Evolutionary conservation across 805 yeast genomes (phyloP), one percentile per base, ranked within the genome.

Genomic region (Lachancea thermotolerans): DNA sequence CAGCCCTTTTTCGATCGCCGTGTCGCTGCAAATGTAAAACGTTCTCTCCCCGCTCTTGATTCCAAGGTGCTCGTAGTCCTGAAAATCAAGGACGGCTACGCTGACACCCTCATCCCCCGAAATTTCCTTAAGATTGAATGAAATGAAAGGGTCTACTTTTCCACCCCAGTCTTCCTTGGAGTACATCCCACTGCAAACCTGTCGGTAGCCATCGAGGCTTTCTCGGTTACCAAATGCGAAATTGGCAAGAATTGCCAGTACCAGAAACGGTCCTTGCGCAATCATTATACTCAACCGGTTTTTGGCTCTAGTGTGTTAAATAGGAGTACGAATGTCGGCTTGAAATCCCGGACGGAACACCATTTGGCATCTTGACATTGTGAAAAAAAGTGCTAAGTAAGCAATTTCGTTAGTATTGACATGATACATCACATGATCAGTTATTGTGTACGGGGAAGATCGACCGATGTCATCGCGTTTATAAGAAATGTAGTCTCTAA

Each of bases 111-210:
- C 61, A 2, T 66, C 66, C 15, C 59, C 47, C 7, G 51, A 53
- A 25, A 61, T 56, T 3, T 59, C 50, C 44, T 62, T 55, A 45
- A 79, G 52, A 43, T 76, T 73, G 39, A 74, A 75, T 39, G 72
- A 74, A 52, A 77, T 78, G 62, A 65, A 74, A 5, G 95, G 89
- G 48, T 78, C 81, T 9, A 70, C 65, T 21, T 74, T 71, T 31
- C 99, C 99, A 40, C 88, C 84, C 90, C 95, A 86, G 58, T 90
- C 95, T 39, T 78, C 71, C 55, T 81, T 81, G 45, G 90, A 77
- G 67, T 91, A 91, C 81, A 91, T 83, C 31, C 99, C 99, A 4
- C 89, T 74, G 63, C 99, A 91, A 21, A 78, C 78, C 57, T 86
- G 93, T 14, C 81, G 71, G 40, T 75, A 67, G 10, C 57, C 62